Conservation (phyloP, 2,329 filamentous ascomycete genomes). For the Pseudonectria buxi region DNA sequence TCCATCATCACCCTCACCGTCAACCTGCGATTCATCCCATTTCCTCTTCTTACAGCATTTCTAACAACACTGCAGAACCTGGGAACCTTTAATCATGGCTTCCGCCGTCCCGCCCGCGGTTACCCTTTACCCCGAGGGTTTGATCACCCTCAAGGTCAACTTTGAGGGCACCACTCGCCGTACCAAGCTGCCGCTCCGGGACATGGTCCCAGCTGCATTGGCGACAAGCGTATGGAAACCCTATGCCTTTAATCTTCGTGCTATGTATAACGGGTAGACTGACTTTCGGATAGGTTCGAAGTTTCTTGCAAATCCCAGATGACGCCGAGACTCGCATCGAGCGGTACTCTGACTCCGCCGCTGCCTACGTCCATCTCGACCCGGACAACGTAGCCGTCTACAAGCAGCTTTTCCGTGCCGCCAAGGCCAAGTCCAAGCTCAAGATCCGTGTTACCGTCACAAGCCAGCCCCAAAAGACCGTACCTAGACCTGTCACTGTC, state of each 20-base stretch:
- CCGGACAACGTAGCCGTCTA: slow-evolving; percentile 73
- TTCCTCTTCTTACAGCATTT: no score
- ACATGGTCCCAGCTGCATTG: slow-evolving; percentile 67
- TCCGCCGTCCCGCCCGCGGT: slow-evolving; percentile 13
- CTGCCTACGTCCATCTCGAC: slow-evolving; percentile 72
- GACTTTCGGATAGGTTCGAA: slow-evolving; percentile 26
- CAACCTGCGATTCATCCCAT: neutral
- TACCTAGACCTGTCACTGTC: slow-evolving; percentile 39
- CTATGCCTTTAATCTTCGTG: neutral
- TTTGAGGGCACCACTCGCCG: slow-evolving; percentile 70
- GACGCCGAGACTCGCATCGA: slow-evolving; percentile 58
- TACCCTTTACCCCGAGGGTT: slow-evolving; percentile 19
- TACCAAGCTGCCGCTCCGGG: slow-evolving; percentile 83
- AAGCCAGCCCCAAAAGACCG: slow-evolving; percentile 24
- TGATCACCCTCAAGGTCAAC: slow-evolving; percentile 78
- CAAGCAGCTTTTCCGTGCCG: slow-evolving; percentile 93
- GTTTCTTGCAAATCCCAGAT: slow-evolving; percentile 28
- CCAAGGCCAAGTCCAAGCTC: slow-evolving; percentile 97
- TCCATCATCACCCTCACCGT: neutral
- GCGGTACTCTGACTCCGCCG: slow-evolving; percentile 91
- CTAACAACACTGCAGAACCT: neutral
- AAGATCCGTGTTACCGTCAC: slow-evolving; percentile 66
- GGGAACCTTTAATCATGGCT: slow-evolving; percentile 20
- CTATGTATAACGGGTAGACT: slow-evolving; percentile 3
- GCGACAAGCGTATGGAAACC: slow-evolving; percentile 70